phyloP scores from a whole-genome alignment of 2,329 filamentous ascomycete genomes.

The Alternaria burnsii region DNA sequence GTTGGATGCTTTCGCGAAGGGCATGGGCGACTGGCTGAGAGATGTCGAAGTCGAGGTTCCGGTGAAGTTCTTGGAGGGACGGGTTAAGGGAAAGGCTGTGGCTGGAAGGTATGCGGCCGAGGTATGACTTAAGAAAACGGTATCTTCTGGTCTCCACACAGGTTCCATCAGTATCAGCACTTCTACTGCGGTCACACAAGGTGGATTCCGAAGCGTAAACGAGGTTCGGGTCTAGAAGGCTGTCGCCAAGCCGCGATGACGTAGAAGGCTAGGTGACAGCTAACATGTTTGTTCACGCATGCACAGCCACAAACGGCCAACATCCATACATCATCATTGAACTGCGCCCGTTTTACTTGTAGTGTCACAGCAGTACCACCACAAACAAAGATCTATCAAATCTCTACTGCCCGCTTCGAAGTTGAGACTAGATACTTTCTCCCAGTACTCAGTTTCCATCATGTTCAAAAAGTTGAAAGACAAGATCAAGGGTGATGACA shows the following conservation, averaged over 20 bases:
- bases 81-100: constrained; percentile 9
- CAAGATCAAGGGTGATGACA: constrained; percentile 44
- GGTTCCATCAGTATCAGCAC: not conserved
- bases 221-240: not conserved
- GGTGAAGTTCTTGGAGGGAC: constrained; percentile 36
- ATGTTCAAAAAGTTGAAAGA: constrained; percentile 51
- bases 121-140: not conserved
- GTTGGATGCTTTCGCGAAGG: constrained; percentile 62
- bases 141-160: not conserved
- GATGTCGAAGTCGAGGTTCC: constrained; percentile 56
- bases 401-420: too few relatives aligned
- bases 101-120: constrained; percentile 13
- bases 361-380: not conserved
- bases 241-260: constrained; percentile 22
- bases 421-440: not conserved
- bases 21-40: constrained; percentile 62
- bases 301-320: constrained; percentile 16
- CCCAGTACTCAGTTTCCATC: not conserved
- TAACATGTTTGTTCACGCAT: not conserved
- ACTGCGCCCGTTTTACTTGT: constrained; percentile 6
- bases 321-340: constrained; percentile 8
- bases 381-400: not conserved
- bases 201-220: not conserved
- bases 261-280: constrained; percentile 7
- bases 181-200: not conserved